These are phyloP conservation scores for Macrolepiota dolichaula DNA, from an alignment of 768 basidiomycete species.

Conservation along the genomic window DNA sequence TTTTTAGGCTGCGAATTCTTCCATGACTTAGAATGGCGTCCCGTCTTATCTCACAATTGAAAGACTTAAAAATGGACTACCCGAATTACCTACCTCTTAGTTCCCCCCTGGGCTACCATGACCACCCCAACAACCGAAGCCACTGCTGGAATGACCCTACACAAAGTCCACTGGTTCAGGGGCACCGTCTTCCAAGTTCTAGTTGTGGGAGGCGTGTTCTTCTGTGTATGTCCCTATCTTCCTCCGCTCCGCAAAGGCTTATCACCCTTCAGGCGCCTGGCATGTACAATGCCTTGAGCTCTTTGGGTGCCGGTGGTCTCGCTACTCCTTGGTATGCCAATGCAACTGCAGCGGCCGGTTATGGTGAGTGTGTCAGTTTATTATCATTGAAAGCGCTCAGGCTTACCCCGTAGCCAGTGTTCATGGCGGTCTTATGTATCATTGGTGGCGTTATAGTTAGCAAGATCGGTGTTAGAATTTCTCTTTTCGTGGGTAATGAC, in stretches of 20 bases:
- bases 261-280: slow-evolving; percentile 22
- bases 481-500: slow-evolving; percentile 19
- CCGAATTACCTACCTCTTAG: not conserved
- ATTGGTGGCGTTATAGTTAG: slow-evolving; percentile 29
- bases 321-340: slow-evolving; percentile 31
- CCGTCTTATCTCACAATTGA: not conserved
- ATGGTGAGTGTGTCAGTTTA: slow-evolving; percentile 14
- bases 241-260: not conserved
- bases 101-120: not conserved
- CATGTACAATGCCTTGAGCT: slow-evolving; percentile 30
- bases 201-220: slow-evolving; percentile 30
- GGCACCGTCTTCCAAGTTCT: slow-evolving; percentile 27
- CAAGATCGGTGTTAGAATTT: slow-evolving; percentile 27
- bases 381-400: not conserved
- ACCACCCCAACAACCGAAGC: not conserved
- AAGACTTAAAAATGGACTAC: not conserved
- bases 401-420: slow-evolving; percentile 16
- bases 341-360: slow-evolving; percentile 28
- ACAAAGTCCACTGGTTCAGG: slow-evolving; percentile 28
- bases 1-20: not conserved
- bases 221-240: slow-evolving; percentile 18
- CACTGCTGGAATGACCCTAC: not conserved
- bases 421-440: slow-evolving; percentile 28
- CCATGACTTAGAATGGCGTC: not conserved
- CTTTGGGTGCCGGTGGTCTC: slow-evolving; percentile 28